Conservation (phyloP, 352 stramenopile genomes). For the Pythium aristosporum region DNA sequence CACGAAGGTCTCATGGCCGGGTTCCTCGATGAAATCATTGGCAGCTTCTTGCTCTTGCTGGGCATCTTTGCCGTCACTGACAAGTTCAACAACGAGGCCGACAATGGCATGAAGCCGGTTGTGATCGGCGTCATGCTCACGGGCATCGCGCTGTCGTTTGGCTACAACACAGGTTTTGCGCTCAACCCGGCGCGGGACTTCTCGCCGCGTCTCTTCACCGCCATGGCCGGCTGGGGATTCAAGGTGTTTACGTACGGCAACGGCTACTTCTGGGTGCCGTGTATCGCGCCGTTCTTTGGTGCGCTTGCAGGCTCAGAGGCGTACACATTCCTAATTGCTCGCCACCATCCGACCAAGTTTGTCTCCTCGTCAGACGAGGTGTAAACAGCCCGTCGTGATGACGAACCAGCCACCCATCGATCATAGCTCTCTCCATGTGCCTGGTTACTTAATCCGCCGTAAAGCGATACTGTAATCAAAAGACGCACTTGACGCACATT, state of each 20-base stretch:
- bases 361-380: slow-evolving; percentile 35
- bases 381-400: slow-evolving; percentile 4
- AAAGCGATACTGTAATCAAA: not conserved
- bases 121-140: slow-evolving; percentile 73
- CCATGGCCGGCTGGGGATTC: slow-evolving; percentile 57
- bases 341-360: slow-evolving; percentile 58
- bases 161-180: slow-evolving; percentile 80
- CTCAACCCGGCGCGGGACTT: slow-evolving; percentile 74
- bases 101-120: slow-evolving; percentile 64
- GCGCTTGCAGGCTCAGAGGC: slow-evolving; percentile 54
- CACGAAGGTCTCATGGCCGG: slow-evolving; percentile 57
- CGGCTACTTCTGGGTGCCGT: slow-evolving; percentile 78
- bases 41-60: slow-evolving; percentile 57
- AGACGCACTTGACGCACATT: slow-evolving; percentile 1
- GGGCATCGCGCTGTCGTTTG: slow-evolving; percentile 76
- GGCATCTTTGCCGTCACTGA: slow-evolving; percentile 71
- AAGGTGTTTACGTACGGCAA: slow-evolving; percentile 67
- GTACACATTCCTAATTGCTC: slow-evolving; percentile 65
- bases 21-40: slow-evolving; percentile 65
- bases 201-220: slow-evolving; percentile 61
- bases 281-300: slow-evolving; percentile 69
- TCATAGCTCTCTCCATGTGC: not conserved
- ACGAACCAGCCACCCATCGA: not conserved
- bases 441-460: not conserved
- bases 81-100: slow-evolving; percentile 69